Conservation (phyloP, 768 basidiomycete genomes). For the Tricholoma sp. region DNA sequence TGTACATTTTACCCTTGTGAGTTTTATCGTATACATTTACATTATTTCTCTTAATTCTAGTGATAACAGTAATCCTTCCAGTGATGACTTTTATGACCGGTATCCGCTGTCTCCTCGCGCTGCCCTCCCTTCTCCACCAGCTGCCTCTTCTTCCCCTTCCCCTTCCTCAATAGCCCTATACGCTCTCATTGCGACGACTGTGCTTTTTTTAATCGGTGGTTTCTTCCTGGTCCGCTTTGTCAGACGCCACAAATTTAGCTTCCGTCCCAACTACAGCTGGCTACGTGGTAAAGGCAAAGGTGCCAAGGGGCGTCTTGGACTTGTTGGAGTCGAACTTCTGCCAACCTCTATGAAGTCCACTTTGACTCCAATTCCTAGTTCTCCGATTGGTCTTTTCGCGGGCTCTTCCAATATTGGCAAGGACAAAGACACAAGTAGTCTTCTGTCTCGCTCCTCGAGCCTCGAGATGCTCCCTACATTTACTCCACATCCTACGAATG, state of each 20-base stretch:
- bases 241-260: slow-evolving; percentile 5
- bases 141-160: background rate
- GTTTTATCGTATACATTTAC: background rate
- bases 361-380: slow-evolving; percentile 9
- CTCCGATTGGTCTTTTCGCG: slow-evolving; percentile 12
- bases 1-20: background rate
- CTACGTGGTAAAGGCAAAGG: slow-evolving; percentile 17
- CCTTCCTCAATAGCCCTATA: slow-evolving; percentile 11
- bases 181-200: slow-evolving; percentile 12
- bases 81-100: background rate
- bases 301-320: slow-evolving; percentile 12
- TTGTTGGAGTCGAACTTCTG: slow-evolving; percentile 15
- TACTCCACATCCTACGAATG: slow-evolving; percentile 2
- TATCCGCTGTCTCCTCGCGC: background rate
- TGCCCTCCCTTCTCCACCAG: background rate
- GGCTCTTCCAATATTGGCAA: slow-evolving; percentile 15
- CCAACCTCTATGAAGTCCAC: slow-evolving; percentile 15
- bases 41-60: background rate
- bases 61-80: background rate
- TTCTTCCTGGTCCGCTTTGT: slow-evolving; percentile 12
- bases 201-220: slow-evolving; percentile 10
- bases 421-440: slow-evolving; percentile 1
- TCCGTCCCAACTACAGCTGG: slow-evolving; percentile 12
- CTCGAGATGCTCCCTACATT: slow-evolving; percentile 12
- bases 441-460: slow-evolving; percentile 17